Evolutionary conservation across 441 rosid species (phyloP), one percentile per base, ranked within the genome.

Genomic region (Croton setiger): DNA sequence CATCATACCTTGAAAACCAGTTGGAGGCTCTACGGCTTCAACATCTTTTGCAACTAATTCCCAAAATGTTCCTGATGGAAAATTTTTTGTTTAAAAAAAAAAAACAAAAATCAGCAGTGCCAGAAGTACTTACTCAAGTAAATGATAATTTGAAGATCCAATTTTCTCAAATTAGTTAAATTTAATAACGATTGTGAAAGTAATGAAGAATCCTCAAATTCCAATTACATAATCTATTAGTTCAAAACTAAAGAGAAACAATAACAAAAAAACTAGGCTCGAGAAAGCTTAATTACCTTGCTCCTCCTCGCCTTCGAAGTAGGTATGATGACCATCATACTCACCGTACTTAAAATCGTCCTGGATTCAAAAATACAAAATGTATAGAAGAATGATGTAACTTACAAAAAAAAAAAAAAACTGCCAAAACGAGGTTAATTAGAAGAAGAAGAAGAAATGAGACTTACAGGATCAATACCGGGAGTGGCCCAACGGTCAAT

Each of bases 301-400:
- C 76, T 78, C 81, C 51, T 87, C 81, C 66, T 85, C 72, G 61
- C 90, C 89, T 87, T 93, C 98, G 61, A 44, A 69, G 53, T 80
- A 93, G 57, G 98, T 93, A 61, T 90, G 98, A 77, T 88, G 92
- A 5, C 82, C 98, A 74, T 93, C 98, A 44, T 83, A 89, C 54
- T 83, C 75, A 3, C 98, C 97, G 70, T 84, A 93, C 60, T 76
- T 62, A 41, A 93, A 93, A 78, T 93, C 97, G 21, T 93, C 97
- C 97, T 93, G 69, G 17, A 45, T 65, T 53, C 2, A 1, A 37
- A 37, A 37, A 37, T 37, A 37, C n/a, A n/a, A n/a, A n/a, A n/a
- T n/a, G 3, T 37, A 0, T 37, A 37, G 4, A 4, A 37, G 41
- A 37, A 8, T 8, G 4, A 5, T 37, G 7, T 37, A 37, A 37